A percentile compares a stretch with the other conserved stretches of the same genome.
Conservation (phyloP, 2,329 filamentous ascomycete species). For the Aspergillus proliferans region DNA sequence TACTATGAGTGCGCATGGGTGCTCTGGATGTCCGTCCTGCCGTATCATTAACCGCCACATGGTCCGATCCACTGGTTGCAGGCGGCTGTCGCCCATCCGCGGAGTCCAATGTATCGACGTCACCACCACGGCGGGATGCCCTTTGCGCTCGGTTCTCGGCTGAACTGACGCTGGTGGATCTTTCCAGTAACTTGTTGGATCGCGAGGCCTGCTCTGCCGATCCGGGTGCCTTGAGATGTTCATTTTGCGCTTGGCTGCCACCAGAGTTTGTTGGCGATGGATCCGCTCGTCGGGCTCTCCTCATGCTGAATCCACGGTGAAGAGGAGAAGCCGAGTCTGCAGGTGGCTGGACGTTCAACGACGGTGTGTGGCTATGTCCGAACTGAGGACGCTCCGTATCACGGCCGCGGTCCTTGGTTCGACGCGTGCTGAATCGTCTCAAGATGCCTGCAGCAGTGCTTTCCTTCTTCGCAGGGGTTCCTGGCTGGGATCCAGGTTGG, state of each 20-base stretch:
- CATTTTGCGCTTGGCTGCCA: conserved; percentile 62
- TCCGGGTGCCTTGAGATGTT: conserved; percentile 68
- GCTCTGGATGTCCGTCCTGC: conserved; percentile 48
- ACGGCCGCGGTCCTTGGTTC: conserved; percentile 54
- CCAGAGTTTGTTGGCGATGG: conserved; percentile 49
- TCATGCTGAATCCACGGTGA: conserved; percentile 85
- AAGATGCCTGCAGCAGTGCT: conserved; percentile 78
- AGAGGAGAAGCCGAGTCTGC: conserved; percentile 59
- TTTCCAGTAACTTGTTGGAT: conserved; percentile 64
- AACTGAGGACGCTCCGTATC: conserved; percentile 44
- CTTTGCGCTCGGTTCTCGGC: conserved; percentile 67
- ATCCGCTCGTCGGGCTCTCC: conserved; percentile 52
- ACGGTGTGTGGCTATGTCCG: conserved; percentile 63
- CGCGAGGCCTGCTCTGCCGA: conserved; percentile 55
- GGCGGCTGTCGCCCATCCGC: conserved; percentile 58
- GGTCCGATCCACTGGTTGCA: conserved; percentile 71
- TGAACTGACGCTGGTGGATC: conserved; percentile 88
- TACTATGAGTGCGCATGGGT: conserved; percentile 53
- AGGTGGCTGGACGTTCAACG: conserved; percentile 74
- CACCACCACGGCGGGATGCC: conserved; percentile 49
- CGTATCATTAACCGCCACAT: conserved; percentile 51
- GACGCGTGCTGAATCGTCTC: conserved; percentile 83
- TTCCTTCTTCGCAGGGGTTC: conserved; percentile 69
- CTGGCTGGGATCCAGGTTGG: conserved; percentile 52
- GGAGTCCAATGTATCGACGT: conserved; percentile 48